phyloP scores from a whole-genome alignment of 1,139 yeast genomes.

The Saccharomyces hybrid region DNA sequence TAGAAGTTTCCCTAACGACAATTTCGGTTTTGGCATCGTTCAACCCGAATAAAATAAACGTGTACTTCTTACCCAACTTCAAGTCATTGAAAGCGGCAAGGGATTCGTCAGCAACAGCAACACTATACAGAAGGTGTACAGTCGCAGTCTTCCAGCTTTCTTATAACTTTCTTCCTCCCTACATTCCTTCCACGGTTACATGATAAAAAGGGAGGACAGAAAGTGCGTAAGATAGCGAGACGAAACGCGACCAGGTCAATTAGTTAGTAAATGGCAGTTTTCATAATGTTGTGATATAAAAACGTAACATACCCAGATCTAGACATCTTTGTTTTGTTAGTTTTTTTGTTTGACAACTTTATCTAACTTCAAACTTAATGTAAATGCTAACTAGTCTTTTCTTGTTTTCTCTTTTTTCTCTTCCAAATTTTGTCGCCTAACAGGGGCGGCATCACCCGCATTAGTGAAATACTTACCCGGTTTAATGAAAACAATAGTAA shows the following conservation, averaged over 20 bases:
- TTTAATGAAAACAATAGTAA: neutral
- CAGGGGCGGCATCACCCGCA: neutral
- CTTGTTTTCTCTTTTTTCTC: neutral
- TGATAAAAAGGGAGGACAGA: neutral
- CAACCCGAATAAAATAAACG: conserved; percentile 72
- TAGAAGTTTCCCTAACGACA: conserved; percentile 78
- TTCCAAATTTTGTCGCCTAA: neutral
- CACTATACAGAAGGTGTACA: conserved; percentile 40
- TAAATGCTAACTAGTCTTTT: neutral
- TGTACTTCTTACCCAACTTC: conserved; percentile 86
- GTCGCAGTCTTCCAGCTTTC: neutral
- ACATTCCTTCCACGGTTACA: neutral
- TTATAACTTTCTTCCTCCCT: neutral
- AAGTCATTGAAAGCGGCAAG: conserved; percentile 88
- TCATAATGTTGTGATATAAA: neutral
- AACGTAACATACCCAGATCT: conserved; percentile 31
- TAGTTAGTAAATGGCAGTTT: neutral
- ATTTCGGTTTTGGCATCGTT: conserved; percentile 84
- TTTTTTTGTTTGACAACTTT: neutral
- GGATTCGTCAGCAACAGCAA: conserved; percentile 92
- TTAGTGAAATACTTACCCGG: too few species aligned
- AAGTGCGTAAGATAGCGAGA: conserved; percentile 3
- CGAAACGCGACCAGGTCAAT: neutral
- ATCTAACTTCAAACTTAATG: neutral
- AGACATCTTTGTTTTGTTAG: conserved; percentile 19